Percentiles rank a stretch among this genome's conserved stretches.
phyloP scores from a whole-genome alignment of 2,329 filamentous ascomycete species.

The Penicillium frequentans region DNA sequence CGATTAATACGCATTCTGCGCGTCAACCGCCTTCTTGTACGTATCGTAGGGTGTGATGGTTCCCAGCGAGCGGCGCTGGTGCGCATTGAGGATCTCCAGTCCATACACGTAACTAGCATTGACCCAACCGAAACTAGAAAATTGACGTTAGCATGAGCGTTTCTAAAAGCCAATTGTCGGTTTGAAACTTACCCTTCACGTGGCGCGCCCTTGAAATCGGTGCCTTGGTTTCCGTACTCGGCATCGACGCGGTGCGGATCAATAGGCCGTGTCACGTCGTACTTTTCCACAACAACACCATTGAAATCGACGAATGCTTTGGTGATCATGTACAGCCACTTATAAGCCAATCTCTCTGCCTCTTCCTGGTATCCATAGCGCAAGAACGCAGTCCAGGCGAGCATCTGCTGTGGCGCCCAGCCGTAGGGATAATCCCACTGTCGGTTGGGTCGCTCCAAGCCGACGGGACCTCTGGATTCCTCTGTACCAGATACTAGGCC shows the following conservation, averaged over 20 bases:
- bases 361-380: conserved; percentile 91
- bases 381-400: conserved; percentile 90
- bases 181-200: conserved; percentile 78
- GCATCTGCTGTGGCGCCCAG: conserved; percentile 98
- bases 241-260: conserved; percentile 94
- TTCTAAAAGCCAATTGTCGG: neutral
- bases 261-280: conserved; percentile 86
- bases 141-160: conserved; percentile 6
- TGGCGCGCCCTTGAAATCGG: conserved; percentile 92
- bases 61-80: conserved; percentile 85
- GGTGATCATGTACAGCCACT: conserved; percentile 98
- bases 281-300: conserved; percentile 97
- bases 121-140: conserved; percentile 88
- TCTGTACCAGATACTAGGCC: conserved; percentile 88
- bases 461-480: conserved; percentile 77
- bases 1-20: conserved; percentile 26
- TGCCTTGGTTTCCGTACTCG: conserved; percentile 95
- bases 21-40: conserved; percentile 66
- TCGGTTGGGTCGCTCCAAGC: conserved; percentile 82
- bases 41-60: conserved; percentile 84
- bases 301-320: conserved; percentile 99
- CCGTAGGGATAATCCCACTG: conserved; percentile 99
- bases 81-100: conserved; percentile 80
- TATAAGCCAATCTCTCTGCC: conserved; percentile 85
- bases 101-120: conserved; percentile 98